Conservation (phyloP, 2,329 filamentous ascomycete species). For the Colletotrichum liriopes region DNA sequence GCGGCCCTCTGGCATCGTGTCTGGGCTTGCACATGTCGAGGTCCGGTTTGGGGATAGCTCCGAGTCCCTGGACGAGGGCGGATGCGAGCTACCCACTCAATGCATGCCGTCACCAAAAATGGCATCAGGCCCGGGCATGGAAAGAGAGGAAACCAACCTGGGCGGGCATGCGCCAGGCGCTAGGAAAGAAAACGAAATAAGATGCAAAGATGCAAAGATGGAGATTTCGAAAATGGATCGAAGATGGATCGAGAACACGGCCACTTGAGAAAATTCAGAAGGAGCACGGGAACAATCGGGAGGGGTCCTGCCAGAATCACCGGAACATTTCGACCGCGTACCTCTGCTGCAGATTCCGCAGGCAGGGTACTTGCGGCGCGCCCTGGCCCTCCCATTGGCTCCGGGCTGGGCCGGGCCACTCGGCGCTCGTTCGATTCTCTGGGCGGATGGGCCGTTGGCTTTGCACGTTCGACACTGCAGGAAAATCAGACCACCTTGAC, state of each 20-base stretch:
- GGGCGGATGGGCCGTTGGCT: slow-evolving; percentile 27
- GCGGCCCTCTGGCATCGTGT: background rate
- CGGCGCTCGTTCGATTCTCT: slow-evolving; percentile 35
- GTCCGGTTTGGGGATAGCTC: too few relatives aligned
- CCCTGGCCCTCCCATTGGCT: background rate
- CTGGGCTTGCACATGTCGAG: background rate
- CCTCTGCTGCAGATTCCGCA: background rate
- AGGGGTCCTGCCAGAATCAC: background rate
- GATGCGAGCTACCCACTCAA: background rate
- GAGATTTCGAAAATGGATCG: background rate
- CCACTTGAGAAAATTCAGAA: slow-evolving; percentile 28
- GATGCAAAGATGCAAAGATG: background rate
- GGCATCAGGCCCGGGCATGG: background rate
- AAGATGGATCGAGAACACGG: slow-evolving; percentile 35
- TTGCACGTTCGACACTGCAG: slow-evolving; percentile 37
- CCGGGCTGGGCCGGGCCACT: slow-evolving; percentile 13
- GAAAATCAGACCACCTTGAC: slow-evolving; percentile 38
- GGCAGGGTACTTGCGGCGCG: background rate
- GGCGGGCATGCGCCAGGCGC: background rate
- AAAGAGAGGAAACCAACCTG: background rate
- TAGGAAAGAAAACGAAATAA: background rate
- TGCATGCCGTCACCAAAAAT: background rate
- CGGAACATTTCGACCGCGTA: slow-evolving; percentile 1
- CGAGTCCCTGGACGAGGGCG: background rate
- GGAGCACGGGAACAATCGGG: slow-evolving; percentile 34